phyloP scores from a whole-genome alignment of 768 basidiomycete genomes.

The Amanita rubescens region DNA sequence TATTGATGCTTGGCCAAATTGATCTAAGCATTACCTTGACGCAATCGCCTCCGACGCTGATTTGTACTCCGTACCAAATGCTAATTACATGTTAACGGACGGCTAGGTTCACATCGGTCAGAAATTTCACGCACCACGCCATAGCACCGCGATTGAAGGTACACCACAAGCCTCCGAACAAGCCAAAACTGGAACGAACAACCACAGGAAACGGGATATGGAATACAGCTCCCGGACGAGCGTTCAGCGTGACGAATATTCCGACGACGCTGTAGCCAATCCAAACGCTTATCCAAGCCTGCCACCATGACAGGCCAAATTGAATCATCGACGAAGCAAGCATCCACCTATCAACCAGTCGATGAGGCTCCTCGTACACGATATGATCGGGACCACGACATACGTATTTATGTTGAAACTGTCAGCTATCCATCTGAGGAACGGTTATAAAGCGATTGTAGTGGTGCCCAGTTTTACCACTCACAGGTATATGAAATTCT shows the following conservation, averaged over 20 bases:
- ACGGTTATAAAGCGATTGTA: conserved; percentile 2
- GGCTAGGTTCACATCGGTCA: no score
- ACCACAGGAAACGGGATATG: conserved; percentile 76
- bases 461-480: conserved; percentile 11
- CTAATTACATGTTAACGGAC: conserved; percentile 20
- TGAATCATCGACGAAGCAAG: conserved; percentile 71
- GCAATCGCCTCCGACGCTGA: conserved; percentile 75
- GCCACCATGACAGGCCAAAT: conserved; percentile 74
- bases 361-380: background rate
- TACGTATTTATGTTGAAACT: conserved; percentile 75
- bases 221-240: conserved; percentile 68
- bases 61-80: conserved; percentile 74
- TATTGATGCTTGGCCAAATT: conserved; percentile 68
- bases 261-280: conserved; percentile 51
- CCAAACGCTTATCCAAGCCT: conserved; percentile 79
- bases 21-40: conserved; percentile 66
- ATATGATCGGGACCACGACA: conserved; percentile 16
- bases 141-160: conserved; percentile 69
- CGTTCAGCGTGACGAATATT: conserved; percentile 71
- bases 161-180: conserved; percentile 75
- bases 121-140: conserved; percentile 47
- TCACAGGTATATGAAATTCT: conserved; percentile 65
- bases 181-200: conserved; percentile 67
- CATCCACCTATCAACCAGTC: conserved; percentile 46
- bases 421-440: conserved; percentile 68